Base-by-base conservation (phyloP, 1,284 basidiomycete species). In the Trichosporon faecale region DNA sequence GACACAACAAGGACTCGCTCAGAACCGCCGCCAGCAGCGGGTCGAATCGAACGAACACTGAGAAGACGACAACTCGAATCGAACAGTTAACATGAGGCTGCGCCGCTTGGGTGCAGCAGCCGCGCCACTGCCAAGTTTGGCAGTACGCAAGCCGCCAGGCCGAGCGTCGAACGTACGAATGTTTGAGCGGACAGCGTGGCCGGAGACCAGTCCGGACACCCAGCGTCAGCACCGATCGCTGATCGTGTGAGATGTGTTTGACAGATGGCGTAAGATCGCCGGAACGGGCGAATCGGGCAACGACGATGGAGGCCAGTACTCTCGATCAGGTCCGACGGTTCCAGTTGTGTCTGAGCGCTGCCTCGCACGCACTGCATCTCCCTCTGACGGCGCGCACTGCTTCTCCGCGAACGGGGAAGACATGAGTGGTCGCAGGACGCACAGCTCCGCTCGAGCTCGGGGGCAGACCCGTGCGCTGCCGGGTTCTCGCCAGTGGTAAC, bases 371-470 rank as follows among this genome's bases (percentile, higher is more conserved):
- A 8, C 49, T 9, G 7, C 21, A 23, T 4, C 49, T 21, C 2
- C 4, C 16, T 18, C 18, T 2, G 49, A 11, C 23, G 23, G 21
- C 23, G n/a, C 49, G 23, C 21, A 3, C 49, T 52, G 16, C 49
- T 12, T 23, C 23, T 52, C 49, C 49, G 49, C 49, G n/a, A 21
- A 12, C 49, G 49, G 49, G 23, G 21, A 6, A 25, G 49, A 23
- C 40, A 44, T 9, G 49, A 52, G 23, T 21, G 49, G 49, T 23
- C 49, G 21, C 2, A 9, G 21, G 49, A 23, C n/a, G 8, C 21
- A 52, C 49, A 52, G 49, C 49, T 52, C 49, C 49, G 49, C 49
- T 52, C 49, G 49, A 21, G 21, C 49, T 52, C 49, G 46, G n/a
- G 9, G 21, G 3, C 23, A 2, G 49, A 52, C 49, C 49, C 49